phyloP scores from a whole-genome alignment of 768 basidiomycete species.

The Clavaria fumosa region DNA sequence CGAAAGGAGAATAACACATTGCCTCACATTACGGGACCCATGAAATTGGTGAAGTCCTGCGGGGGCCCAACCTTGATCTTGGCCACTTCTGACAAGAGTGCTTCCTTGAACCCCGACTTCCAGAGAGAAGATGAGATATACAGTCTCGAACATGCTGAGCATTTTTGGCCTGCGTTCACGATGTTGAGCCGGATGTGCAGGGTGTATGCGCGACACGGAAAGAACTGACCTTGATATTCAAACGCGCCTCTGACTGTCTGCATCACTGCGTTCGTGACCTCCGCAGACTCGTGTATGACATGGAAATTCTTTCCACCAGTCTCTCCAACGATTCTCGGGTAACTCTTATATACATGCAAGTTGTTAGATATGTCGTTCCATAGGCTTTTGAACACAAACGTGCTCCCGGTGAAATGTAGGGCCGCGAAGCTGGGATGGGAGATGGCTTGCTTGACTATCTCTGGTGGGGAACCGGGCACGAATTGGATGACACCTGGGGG shows the following conservation, averaged over 20 bases:
- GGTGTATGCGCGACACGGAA: not conserved
- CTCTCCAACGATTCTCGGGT: constrained; percentile 95
- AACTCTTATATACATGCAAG: constrained; percentile 72
- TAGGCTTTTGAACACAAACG: constrained; percentile 83
- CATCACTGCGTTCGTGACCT: constrained; percentile 76
- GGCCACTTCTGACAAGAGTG: constrained; percentile 54
- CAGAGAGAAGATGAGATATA: constrained; percentile 85
- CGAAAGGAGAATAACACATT: not conserved
- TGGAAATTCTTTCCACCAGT: constrained; percentile 99
- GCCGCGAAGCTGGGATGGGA: constrained; percentile 67
- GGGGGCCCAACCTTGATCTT: constrained; percentile 78
- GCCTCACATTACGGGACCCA: constrained; percentile 89
- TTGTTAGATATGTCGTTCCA: constrained; percentile 94
- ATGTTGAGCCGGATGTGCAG: constrained; percentile 1
- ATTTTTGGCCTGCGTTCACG: constrained; percentile 83
- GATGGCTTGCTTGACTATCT: constrained; percentile 77
- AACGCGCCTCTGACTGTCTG: constrained; percentile 83
- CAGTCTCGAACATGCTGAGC: constrained; percentile 81
- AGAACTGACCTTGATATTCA: constrained; percentile 73
- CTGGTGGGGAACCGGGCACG: constrained; percentile 75
- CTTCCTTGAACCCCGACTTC: constrained; percentile 72
- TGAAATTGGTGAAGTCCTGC: constrained; percentile 68
- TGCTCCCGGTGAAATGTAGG: constrained; percentile 94
- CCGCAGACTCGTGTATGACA: constrained; percentile 75
- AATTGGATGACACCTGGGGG: constrained; percentile 96